Evolutionary conservation across 192 early-diverging fungal genomes (phyloP).

Genomic region (Oehlia diaphana): DNA sequence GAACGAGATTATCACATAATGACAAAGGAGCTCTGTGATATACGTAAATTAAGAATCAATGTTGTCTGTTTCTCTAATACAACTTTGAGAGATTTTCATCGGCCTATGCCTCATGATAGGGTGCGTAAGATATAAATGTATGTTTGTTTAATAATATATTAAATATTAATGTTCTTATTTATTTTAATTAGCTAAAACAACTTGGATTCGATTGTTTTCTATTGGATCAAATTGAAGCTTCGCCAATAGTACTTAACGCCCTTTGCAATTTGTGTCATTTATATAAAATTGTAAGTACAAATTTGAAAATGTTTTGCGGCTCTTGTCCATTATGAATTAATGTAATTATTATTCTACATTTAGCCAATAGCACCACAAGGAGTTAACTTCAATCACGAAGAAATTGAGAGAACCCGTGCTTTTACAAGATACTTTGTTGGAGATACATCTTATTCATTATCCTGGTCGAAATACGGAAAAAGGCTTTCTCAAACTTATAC

Average conservation of each 20-base stretch:
- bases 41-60: constrained; percentile 57
- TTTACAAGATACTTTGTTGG: constrained; percentile 35
- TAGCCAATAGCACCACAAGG: constrained; percentile 36
- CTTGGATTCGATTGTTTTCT: constrained; percentile 78
- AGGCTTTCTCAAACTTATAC: constrained; percentile 28
- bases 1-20: constrained; percentile 76
- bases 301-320: neutral
- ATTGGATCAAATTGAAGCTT: constrained; percentile 75
- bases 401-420: constrained; percentile 10
- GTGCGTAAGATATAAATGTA: constrained; percentile 12
- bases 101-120: constrained; percentile 35
- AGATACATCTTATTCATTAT: constrained; percentile 30
- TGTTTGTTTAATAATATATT: neutral
- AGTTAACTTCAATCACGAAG: constrained; percentile 3
- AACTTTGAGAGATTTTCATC: constrained; percentile 33
- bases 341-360: neutral
- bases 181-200: constrained; percentile 40
- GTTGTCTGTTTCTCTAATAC: constrained; percentile 49
- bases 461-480: constrained; percentile 36
- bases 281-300: constrained; percentile 52
- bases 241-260: constrained; percentile 58
- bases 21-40: constrained; percentile 64
- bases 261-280: constrained; percentile 63
- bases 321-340: neutral
- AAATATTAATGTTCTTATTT: neutral